phyloP scores from a whole-genome alignment of 2,329 filamentous ascomycete genomes.

The Verticillium klebahnii region DNA sequence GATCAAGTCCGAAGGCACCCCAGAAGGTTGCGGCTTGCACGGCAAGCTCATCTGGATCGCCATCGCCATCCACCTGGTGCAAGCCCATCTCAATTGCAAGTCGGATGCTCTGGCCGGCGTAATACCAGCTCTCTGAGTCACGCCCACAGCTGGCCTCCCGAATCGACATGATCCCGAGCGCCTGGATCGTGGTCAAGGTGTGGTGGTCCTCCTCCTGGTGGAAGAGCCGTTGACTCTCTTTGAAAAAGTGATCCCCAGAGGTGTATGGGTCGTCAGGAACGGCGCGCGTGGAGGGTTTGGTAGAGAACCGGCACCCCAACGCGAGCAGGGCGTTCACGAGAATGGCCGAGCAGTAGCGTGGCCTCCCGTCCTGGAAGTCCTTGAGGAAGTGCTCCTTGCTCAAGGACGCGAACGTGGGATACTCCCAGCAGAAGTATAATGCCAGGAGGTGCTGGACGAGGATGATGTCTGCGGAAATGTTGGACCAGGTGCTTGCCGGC shows the following conservation, averaged over 20 bases:
- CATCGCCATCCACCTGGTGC: slow-evolving; percentile 49
- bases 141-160: slow-evolving; percentile 68
- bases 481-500: slow-evolving; percentile 51
- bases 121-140: slow-evolving; percentile 69
- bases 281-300: slow-evolving; percentile 57
- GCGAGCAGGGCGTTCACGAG: slow-evolving; percentile 63
- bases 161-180: slow-evolving; percentile 71
- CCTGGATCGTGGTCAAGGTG: slow-evolving; percentile 66
- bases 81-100: slow-evolving; percentile 69
- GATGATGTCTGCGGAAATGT: slow-evolving; percentile 49
- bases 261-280: slow-evolving; percentile 58
- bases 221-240: slow-evolving; percentile 60
- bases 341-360: slow-evolving; percentile 63
- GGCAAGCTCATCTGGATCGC: slow-evolving; percentile 52
- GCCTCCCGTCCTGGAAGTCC: slow-evolving; percentile 57
- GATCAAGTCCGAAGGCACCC: slow-evolving; percentile 59
- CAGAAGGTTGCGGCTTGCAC: slow-evolving; percentile 57
- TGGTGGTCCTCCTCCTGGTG: slow-evolving; percentile 54
- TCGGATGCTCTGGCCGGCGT: slow-evolving; percentile 66
- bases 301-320: slow-evolving; percentile 65
- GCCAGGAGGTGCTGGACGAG: slow-evolving; percentile 61
- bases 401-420: slow-evolving; percentile 69
- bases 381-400: slow-evolving; percentile 67
- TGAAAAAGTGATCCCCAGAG: slow-evolving; percentile 71
- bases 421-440: slow-evolving; percentile 72